Evolutionary conservation across 169 alveolate genomes (phyloP).

Genomic region (Cytauxzoon felis): DNA sequence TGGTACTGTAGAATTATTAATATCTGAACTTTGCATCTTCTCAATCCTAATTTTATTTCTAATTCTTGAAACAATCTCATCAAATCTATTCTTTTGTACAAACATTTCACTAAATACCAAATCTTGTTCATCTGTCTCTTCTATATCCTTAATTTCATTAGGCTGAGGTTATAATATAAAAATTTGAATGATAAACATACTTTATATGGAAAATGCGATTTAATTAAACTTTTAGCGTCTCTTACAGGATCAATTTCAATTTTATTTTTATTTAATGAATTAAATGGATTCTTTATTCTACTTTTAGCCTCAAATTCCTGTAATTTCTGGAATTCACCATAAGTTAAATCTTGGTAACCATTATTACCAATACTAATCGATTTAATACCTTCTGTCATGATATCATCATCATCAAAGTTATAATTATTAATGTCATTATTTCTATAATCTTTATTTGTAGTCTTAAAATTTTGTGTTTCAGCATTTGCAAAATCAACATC

Average conservation of each 20-base stretch:
- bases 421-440: slow-evolving; percentile 5
- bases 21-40: slow-evolving; percentile 62
- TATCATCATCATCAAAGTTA: too few species aligned
- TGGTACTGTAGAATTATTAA: slow-evolving; percentile 68
- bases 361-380: too few species aligned
- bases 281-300: slow-evolving; percentile 58
- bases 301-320: slow-evolving; percentile 60
- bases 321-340: slow-evolving; percentile 66
- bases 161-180: background rate
- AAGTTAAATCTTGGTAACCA: slow-evolving; percentile 67
- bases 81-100: slow-evolving; percentile 64
- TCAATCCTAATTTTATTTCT: slow-evolving; percentile 68
- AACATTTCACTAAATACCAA: too few species aligned
- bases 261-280: slow-evolving; percentile 57
- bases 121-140: slow-evolving; percentile 7
- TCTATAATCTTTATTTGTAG: too few species aligned
- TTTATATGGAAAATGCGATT: slow-evolving; percentile 24
- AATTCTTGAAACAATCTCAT: slow-evolving; percentile 73
- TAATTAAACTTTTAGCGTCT: slow-evolving; percentile 65
- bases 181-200: slow-evolving; percentile 21
- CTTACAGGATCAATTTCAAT: slow-evolving; percentile 64
- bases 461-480: too few species aligned
- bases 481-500: too few species aligned
- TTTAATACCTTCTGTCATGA: background rate
- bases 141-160: background rate